Conservation (phyloP, 1,139 yeast species). For the Candida pseudoviswanathii region DNA sequence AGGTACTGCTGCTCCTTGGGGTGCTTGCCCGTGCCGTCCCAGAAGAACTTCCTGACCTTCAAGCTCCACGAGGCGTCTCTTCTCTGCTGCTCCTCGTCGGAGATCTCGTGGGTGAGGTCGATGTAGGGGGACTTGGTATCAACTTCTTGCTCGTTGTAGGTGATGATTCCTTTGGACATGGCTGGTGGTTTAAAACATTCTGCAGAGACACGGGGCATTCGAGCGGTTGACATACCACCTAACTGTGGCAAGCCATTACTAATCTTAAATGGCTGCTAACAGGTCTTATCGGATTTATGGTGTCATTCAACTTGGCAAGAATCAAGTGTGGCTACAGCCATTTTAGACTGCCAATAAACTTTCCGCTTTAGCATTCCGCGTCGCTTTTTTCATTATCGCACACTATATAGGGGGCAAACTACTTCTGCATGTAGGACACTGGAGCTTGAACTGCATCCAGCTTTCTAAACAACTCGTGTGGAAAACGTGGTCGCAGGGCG, state of each 20-base stretch:
- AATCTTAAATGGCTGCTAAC: too few species aligned
- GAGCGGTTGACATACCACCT: too few species aligned
- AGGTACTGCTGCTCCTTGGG: constrained; percentile 44
- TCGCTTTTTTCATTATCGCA: too few species aligned
- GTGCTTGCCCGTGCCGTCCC: constrained; percentile 55
- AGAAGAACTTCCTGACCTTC: constrained; percentile 34
- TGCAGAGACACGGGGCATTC: too few species aligned
- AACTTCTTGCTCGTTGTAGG: background rate
- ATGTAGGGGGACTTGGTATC: constrained; percentile 21
- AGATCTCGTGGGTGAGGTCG: constrained; percentile 29
- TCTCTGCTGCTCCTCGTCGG: constrained; percentile 31
- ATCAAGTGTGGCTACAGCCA: too few species aligned
- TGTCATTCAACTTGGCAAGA: too few species aligned
- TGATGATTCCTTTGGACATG: background rate
- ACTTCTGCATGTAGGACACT: constrained; percentile 91
- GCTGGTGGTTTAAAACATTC: background rate
- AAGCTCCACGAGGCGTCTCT: constrained; percentile 28
- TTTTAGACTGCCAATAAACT: too few species aligned
- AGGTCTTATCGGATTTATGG: too few species aligned
- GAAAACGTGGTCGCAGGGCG: constrained; percentile 91
- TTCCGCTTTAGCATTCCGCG: too few species aligned
- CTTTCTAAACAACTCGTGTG: constrained; percentile 84
- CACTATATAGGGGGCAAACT: constrained; percentile 67
- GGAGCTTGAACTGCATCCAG: constrained; percentile 93
- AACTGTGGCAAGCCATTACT: too few species aligned